Evolutionary conservation across 1,284 basidiomycete species (phyloP).

Genomic region (Cerrena zonata): DNA sequence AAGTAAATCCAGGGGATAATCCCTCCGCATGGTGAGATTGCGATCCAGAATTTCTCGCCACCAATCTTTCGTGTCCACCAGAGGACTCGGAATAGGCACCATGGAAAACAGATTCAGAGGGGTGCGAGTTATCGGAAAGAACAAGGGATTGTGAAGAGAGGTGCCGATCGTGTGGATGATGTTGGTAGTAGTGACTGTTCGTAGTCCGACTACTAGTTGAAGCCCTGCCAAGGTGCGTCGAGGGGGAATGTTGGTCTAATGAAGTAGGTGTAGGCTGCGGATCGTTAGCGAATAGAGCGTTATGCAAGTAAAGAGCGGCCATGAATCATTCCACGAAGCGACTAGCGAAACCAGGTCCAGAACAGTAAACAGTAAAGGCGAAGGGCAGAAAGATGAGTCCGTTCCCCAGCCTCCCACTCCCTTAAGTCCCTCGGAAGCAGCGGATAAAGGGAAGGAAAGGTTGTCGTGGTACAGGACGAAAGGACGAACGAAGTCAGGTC

Average conservation of each 20-base stretch:
- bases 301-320: conserved; percentile 54
- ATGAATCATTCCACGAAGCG: conserved; percentile 28
- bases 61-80: conserved; percentile 33
- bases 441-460: too few species aligned
- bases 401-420: too few species aligned
- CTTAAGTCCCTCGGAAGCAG: too few species aligned
- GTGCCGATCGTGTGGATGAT: conserved; percentile 30
- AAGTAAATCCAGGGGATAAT: too few species aligned
- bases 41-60: conserved; percentile 42
- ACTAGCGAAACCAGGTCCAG: neutral
- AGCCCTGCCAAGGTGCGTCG: conserved; percentile 21
- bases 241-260: too few species aligned
- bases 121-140: conserved; percentile 43
- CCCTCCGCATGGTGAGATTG: neutral
- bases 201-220: conserved; percentile 12
- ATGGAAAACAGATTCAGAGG: conserved; percentile 44
- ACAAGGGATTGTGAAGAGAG: conserved; percentile 44
- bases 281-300: conserved; percentile 44
- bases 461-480: too few species aligned
- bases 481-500: too few species aligned
- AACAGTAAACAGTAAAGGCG: neutral
- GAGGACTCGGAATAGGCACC: conserved; percentile 33
- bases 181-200: too few species aligned
- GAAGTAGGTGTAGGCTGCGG: conserved; percentile 21
- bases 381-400: too few species aligned